Evolutionary conservation across 352 stramenopile species (phyloP).

Genomic region (Blastocystis sp.): DNA sequence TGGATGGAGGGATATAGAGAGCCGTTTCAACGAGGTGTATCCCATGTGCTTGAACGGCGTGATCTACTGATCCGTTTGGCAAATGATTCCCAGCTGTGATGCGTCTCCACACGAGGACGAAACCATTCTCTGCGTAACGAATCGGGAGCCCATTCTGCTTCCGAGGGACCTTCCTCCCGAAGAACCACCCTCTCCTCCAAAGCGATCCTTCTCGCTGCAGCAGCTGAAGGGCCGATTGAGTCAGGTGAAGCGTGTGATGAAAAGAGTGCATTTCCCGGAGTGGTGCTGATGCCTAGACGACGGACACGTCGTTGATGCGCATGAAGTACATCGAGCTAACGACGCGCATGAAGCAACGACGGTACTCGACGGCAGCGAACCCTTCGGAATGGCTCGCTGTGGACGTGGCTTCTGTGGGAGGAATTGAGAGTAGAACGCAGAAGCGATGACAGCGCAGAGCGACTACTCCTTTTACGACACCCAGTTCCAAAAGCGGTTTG

Average conservation of each 20-base stretch:
- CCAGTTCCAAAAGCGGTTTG: background rate
- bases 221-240: background rate
- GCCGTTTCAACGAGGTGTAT: no score
- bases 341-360: constrained; percentile 2
- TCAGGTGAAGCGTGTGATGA: background rate
- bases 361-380: background rate
- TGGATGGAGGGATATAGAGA: no score
- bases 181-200: background rate
- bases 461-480: constrained; percentile 8
- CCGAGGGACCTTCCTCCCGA: background rate
- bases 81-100: background rate
- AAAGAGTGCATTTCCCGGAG: background rate
- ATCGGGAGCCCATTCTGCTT: background rate
- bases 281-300: background rate
- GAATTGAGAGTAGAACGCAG: background rate
- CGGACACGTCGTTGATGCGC: constrained; percentile 1
- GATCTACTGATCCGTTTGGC: background rate
- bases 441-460: background rate
- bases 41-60: background rate
- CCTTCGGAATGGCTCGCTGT: background rate
- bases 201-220: background rate
- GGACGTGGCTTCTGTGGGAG: background rate
- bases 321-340: constrained; percentile 46
- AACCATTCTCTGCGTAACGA: background rate
- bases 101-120: background rate